Conservation (phyloP, 2,329 filamentous ascomycete genomes). For the Fusarium coicis region DNA sequence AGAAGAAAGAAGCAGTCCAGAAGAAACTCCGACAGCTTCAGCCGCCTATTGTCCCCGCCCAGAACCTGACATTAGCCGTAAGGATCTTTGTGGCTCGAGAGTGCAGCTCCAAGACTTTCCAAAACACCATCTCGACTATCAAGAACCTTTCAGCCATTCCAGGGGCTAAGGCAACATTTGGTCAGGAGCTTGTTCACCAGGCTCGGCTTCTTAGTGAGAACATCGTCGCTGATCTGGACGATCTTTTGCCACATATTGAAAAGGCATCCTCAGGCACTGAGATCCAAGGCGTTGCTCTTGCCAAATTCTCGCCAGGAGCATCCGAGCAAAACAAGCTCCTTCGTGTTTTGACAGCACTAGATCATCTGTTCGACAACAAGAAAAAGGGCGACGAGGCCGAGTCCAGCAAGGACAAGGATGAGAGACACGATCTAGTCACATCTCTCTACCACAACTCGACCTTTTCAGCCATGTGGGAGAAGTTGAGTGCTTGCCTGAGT, state of each 20-base stretch:
- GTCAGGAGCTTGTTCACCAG: conserved; percentile 90
- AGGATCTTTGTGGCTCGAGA: conserved; percentile 96
- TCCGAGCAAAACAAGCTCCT: conserved; percentile 97
- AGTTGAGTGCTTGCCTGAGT: conserved; percentile 86
- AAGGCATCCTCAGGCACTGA: conserved; percentile 90
- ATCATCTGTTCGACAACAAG: conserved; percentile 93
- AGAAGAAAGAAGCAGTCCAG: conserved; percentile 54
- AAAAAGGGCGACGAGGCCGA: conserved; percentile 64
- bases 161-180: conserved; percentile 88
- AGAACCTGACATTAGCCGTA: conserved; percentile 93
- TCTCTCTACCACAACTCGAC: conserved; percentile 91
- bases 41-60: conserved; percentile 85
- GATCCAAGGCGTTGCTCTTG: conserved; percentile 91
- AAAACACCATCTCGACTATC: conserved; percentile 97
- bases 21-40: conserved; percentile 71
- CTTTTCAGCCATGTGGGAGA: conserved; percentile 91
- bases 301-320: conserved; percentile 94
- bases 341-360: conserved; percentile 89
- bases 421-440: conserved; percentile 86
- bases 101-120: conserved; percentile 97
- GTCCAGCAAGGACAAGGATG: conserved; percentile 63
- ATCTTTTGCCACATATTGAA: conserved; percentile 86
- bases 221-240: conserved; percentile 85
- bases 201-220: conserved; percentile 85
- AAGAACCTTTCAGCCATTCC: conserved; percentile 96